Percentiles rank a stretch among this genome's conserved stretches.
Conservation (phyloP, 768 basidiomycete genomes). For the Rhodotorula sphaerocarpa region DNA sequence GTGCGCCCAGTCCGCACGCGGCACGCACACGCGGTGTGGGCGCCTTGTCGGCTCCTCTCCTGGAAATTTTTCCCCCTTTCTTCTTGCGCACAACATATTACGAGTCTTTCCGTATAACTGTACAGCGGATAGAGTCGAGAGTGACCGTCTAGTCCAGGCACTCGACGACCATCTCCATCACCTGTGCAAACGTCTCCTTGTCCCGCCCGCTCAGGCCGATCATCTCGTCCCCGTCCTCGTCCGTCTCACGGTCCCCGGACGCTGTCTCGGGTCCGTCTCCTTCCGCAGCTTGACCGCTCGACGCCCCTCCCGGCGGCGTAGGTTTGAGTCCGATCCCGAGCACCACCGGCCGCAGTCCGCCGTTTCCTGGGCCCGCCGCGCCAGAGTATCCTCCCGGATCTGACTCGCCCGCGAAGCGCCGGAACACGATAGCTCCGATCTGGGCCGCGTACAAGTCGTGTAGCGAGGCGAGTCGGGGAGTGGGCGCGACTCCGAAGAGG, state of each 20-base stretch:
- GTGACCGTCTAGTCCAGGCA: slow-evolving; percentile 9
- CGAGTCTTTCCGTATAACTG: no score
- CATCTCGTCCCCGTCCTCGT: slow-evolving; percentile 42
- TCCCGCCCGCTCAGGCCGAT: slow-evolving; percentile 42
- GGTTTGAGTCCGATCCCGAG: slow-evolving; percentile 62
- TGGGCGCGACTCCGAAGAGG: slow-evolving; percentile 64
- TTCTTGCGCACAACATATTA: no score
- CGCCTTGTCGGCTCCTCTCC: no score
- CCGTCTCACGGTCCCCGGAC: no score
- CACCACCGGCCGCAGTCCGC: slow-evolving; percentile 56
- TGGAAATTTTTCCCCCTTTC: no score
- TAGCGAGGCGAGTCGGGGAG: slow-evolving; percentile 60
- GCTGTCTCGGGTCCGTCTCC: no score
- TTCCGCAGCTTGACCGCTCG: no score
- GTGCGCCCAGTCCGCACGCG: no score
- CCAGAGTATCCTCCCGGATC: slow-evolving; percentile 46
- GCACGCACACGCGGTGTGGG: no score
- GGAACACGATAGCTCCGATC: slow-evolving; percentile 71
- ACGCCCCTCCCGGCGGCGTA: neutral
- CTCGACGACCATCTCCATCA: slow-evolving; percentile 49
- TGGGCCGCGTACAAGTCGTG: slow-evolving; percentile 78
- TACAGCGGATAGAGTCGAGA: no score
- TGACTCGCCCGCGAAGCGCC: neutral
- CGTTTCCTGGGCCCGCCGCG: slow-evolving; percentile 47
- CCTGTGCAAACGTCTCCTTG: slow-evolving; percentile 46